A percentile compares a stretch with the other conserved stretches of the same genome.
Evolutionary conservation across 805 yeast genomes (phyloP).

Genomic region (Myxozyma melibiosi): DNA sequence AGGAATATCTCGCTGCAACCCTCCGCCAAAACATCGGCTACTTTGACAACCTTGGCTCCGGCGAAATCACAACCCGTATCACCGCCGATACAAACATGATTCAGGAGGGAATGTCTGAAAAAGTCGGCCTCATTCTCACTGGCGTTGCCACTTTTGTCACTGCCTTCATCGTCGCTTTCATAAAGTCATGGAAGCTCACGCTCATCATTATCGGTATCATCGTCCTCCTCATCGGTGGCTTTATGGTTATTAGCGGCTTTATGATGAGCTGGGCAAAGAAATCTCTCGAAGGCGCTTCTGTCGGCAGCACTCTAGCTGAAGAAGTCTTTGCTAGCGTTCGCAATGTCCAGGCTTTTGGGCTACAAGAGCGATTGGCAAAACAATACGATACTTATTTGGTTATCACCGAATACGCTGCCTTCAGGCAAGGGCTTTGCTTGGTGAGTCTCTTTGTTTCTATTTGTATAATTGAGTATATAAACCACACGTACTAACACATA

Average conservation of each 20-base stretch:
- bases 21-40: conserved; percentile 48
- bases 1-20: conserved; percentile 43
- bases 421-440: conserved; percentile 25
- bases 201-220: conserved; percentile 43
- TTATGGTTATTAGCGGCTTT: conserved; percentile 40
- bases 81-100: conserved; percentile 47
- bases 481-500: background rate
- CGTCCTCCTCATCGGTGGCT: conserved; percentile 39
- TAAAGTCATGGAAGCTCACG: conserved; percentile 46
- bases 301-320: conserved; percentile 45
- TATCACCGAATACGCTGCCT: conserved; percentile 35
- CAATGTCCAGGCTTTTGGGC: conserved; percentile 47
- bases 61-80: conserved; percentile 48
- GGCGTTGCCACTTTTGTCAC: conserved; percentile 47
- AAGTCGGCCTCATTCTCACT: conserved; percentile 44
- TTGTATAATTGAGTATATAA: background rate
- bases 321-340: conserved; percentile 47
- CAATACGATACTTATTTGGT: conserved; percentile 40
- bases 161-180: conserved; percentile 45
- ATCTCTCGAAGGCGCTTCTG: conserved; percentile 23
- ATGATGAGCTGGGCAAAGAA: conserved; percentile 31
- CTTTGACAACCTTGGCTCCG: conserved; percentile 49
- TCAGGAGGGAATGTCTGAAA: conserved; percentile 49
- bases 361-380: conserved; percentile 44
- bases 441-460: conserved; percentile 20